Evolutionary conservation across 2,329 filamentous ascomycete species (phyloP), one percentile per base, ranked within the genome.

Genomic region (Phaeosphaeria sp.): DNA sequence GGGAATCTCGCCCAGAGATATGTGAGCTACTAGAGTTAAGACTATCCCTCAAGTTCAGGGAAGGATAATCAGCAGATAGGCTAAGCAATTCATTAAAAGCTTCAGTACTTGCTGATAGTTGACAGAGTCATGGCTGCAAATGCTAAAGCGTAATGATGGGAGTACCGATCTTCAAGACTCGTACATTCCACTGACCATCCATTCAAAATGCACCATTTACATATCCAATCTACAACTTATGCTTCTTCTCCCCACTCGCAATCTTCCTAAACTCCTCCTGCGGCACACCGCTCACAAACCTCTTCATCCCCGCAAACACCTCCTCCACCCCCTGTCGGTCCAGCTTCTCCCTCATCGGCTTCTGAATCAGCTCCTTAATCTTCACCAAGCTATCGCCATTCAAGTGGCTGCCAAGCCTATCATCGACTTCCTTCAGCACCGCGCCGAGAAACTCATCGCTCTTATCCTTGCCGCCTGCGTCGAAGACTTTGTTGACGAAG

Each of bases 261-360:
- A 98, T 81, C 83, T 91, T 93, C 71, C 84, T 81, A 74, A 98
- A 98, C 82, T 98, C 92, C 76, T 90, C 85, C 82, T 97, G 93
- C 20, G 95, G 95, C 44, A 93, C 83, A 0, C 93, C 93, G 59
- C 80, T 86, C 65, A 91, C 76, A 72, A 98, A 97, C 57, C 93
- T 82, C 60, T 93, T 89, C 72, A 98, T 75, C 0, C 93, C 94
- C 2, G 86, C 89, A 81, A 97, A 93, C 1, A 95, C 92, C 84
- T 98, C 94, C 33, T 86, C 81, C 6, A 93, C 87, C 64, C 91
- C 94, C 80, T 94, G 90, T 55, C 81, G 80, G 77, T 97, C 92
- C 69, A 96, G 75, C 11, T 86, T 69, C 53, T 92, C 90, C 71
- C 86, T 81, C 76, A 92, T 90, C 1, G 91, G 91, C 72, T 85